A percentile compares a stretch with the other conserved stretches of the same genome.
Evolutionary conservation across 495 filamentous ascomycete species (phyloP).

Genomic region (Lophium mytilinum): DNA sequence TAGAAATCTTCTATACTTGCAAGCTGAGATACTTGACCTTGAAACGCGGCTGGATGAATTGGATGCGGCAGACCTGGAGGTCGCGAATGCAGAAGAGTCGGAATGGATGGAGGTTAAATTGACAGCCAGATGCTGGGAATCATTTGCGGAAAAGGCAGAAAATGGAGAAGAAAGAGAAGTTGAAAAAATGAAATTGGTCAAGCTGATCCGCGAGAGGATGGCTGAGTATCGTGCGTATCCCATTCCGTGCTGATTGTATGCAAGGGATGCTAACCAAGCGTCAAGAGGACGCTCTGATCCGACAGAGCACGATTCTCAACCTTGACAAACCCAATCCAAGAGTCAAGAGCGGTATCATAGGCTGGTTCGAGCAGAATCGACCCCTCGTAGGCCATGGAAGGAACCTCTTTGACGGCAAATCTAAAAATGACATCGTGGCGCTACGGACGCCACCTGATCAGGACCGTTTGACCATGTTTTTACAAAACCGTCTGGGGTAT

Average conservation of each 20-base stretch:
- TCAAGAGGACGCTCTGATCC: conserved; percentile 13
- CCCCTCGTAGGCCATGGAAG: conserved; percentile 8
- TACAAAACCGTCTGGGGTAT: conserved; percentile 9
- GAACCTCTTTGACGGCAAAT: conserved; percentile 7
- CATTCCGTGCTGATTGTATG: background rate
- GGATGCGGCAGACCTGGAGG: conserved; percentile 14
- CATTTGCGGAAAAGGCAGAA: conserved; percentile 8
- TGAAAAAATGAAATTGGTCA: conserved; percentile 8
- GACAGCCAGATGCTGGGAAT: conserved; percentile 11
- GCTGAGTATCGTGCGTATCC: conserved; percentile 9
- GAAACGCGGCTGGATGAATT: conserved; percentile 8
- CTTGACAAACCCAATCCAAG: conserved; percentile 6
- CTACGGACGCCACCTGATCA: conserved; percentile 9
- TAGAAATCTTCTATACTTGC: conserved; percentile 20
- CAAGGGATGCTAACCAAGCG: background rate
- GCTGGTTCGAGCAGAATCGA: conserved; percentile 9
- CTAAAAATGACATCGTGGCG: conserved; percentile 5
- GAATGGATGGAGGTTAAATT: conserved; percentile 11
- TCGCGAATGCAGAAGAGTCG: conserved; percentile 2
- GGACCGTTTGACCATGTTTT: conserved; percentile 10
- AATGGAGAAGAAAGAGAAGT: conserved; percentile 1
- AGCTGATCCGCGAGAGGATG: conserved; percentile 8
- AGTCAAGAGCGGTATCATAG: conserved; percentile 2
- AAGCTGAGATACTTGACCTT: conserved; percentile 17
- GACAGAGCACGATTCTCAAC: conserved; percentile 8